A percentile compares a stretch with the other conserved stretches of the same genome.
Conservation (phyloP, 352 stramenopile species). For the Nothophytophthora sp. region DNA sequence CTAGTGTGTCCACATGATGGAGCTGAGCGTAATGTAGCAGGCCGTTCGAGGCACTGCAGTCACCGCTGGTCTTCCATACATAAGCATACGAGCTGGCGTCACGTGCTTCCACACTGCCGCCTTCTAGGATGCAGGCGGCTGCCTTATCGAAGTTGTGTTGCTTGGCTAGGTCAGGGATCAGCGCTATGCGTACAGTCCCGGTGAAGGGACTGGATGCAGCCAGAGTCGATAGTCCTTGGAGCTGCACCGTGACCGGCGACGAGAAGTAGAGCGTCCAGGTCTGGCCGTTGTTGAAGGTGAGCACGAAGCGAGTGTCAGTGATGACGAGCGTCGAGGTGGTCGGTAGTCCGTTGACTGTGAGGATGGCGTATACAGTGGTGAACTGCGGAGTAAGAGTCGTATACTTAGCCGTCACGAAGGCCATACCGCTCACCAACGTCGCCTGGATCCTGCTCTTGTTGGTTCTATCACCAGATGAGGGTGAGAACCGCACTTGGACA, state of each 20-base stretch:
- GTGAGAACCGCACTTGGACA: conserved; percentile 31
- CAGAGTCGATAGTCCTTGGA: conserved; percentile 22
- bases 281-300: conserved; percentile 38
- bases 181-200: conserved; percentile 16
- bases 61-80: conserved; percentile 41
- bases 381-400: conserved; percentile 30
- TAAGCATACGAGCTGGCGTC: conserved; percentile 37
- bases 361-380: conserved; percentile 23
- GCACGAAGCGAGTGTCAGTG: conserved; percentile 29
- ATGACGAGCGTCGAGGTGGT: not conserved
- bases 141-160: conserved; percentile 25
- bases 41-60: conserved; percentile 18
- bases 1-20: conserved; percentile 49
- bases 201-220: conserved; percentile 13
- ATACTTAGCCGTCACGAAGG: conserved; percentile 43
- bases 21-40: conserved; percentile 48
- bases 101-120: conserved; percentile 29
- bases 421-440: conserved; percentile 53
- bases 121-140: conserved; percentile 31
- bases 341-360: conserved; percentile 32
- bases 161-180: conserved; percentile 14
- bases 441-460: conserved; percentile 16
- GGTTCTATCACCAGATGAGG: conserved; percentile 3
- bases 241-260: conserved; percentile 12
- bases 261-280: conserved; percentile 50